phyloP scores from a whole-genome alignment of 192 early-diverging fungal genomes.

The Phlyctochytrium arcticum region DNA sequence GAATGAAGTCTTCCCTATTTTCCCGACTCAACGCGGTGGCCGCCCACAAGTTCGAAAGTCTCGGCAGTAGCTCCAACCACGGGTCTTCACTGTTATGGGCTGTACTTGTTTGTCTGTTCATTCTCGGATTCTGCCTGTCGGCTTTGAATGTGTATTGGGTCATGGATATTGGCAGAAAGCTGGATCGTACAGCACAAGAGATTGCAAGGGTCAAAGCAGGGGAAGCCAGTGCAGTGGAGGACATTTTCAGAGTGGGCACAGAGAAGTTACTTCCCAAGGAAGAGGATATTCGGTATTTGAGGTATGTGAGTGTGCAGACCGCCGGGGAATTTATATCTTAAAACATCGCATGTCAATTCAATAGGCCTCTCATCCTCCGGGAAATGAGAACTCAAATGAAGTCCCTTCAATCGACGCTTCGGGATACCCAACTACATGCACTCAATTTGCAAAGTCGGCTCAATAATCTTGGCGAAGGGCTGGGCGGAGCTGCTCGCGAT shows the following conservation, averaged over 20 bases:
- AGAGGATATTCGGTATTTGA: not conserved
- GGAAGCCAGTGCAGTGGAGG: not conserved
- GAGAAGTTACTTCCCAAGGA: not conserved
- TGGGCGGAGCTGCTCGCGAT: no score
- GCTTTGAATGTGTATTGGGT: slow-evolving; percentile 19
- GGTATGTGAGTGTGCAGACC: no score
- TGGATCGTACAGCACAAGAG: slow-evolving; percentile 2
- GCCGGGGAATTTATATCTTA: no score
- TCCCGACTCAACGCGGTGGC: not conserved
- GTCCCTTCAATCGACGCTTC: no score
- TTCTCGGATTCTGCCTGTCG: not conserved
- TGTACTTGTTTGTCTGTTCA: not conserved
- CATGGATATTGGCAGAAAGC: not conserved
- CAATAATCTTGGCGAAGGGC: no score
- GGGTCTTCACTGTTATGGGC: not conserved
- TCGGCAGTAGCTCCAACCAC: not conserved
- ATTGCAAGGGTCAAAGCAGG: not conserved
- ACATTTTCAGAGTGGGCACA: not conserved
- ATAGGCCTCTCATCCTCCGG: no score
- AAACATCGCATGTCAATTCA: no score
- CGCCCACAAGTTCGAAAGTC: not conserved
- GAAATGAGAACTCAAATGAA: no score
- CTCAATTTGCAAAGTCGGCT: no score
- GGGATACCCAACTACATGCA: no score
- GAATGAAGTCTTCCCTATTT: not conserved